Base-by-base conservation (phyloP, 768 basidiomycete genomes). In the Clavulina sp. region DNA sequence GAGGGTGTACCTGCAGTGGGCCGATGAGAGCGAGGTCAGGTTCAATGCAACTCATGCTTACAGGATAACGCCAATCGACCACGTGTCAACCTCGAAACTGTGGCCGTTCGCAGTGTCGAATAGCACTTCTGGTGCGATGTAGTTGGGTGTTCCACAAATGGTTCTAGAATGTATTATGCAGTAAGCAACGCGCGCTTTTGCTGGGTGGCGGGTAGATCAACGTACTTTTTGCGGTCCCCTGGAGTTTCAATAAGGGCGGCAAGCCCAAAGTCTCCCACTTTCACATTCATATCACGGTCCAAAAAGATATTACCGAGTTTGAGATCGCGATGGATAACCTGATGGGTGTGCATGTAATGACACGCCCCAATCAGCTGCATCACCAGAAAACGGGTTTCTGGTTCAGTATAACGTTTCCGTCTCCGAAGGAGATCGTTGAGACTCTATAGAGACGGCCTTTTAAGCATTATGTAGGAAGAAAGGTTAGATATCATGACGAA, bases 141-240 rank as follows among this genome's bases (percentile, higher is more conserved):
- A 97, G 63, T 99, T 97, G 1, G 93, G 95, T 0, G 93, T 99
- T 1, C 93, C 93, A 58, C 95, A 96, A 44, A 97, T 95, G 0
- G 93, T 99, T 59, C 70, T 73, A 13, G 16, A 9, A 28, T 9
- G 53, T 4, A 23, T 49, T 26, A 3, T 19, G 19, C 4, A 26
- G 38, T 21, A n/a, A n/a, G n/a, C 4, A 9, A 23, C 21, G 23
- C n/a, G n/a, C 21, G 4, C 26, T 26, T 29, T 4, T 28, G 18
- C 16, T 4, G 3, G 33, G 7, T 16, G 13, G 43, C 30, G 19
- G 0, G 7, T 23, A 33, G 48, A 30, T 30, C 3, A 16, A 63
- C 70, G 58, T 56, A 72, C 77, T 96, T 96, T 74, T 97, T 95
- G 61, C 93, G 70, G 65, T 97, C 93, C 0, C 93, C 93, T 7